phyloP scores from a whole-genome alignment of 805 yeast species.

The Lipomyces spencermartinsiae region DNA sequence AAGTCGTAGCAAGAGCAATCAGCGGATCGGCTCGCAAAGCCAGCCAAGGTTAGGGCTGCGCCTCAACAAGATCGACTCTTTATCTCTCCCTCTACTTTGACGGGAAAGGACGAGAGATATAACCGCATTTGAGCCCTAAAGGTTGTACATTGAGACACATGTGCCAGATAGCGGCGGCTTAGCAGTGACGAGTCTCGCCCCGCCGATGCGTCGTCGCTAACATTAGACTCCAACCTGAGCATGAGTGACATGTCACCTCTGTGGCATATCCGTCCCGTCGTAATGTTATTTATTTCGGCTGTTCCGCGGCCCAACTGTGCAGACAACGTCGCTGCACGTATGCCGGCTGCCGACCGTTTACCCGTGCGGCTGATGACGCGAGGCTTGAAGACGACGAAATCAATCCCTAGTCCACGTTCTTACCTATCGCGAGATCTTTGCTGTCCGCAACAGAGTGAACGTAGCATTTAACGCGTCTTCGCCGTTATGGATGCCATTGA shows the following conservation, averaged over 20 bases:
- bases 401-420: not conserved
- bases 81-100: not conserved
- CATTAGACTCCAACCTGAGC: not conserved
- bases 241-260: not conserved
- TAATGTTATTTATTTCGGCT: not conserved
- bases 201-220: not conserved
- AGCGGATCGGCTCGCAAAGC: conserved; percentile 3
- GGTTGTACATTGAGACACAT: not conserved
- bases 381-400: no score
- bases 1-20: conserved; percentile 11
- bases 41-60: conserved; percentile 2
- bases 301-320: no score
- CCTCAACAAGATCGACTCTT: not conserved
- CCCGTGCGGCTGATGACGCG: no score
- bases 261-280: not conserved
- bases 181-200: not conserved
- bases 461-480: not conserved
- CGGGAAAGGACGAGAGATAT: no score
- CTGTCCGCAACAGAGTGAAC: not conserved
- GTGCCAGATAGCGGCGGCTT: not conserved
- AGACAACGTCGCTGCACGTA: not conserved
- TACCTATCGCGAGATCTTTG: not conserved
- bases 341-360: no score
- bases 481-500: conserved; percentile 24
- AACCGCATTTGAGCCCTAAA: not conserved